phyloP scores from a whole-genome alignment of 805 yeast species.

The Yarrowia deformans region DNA sequence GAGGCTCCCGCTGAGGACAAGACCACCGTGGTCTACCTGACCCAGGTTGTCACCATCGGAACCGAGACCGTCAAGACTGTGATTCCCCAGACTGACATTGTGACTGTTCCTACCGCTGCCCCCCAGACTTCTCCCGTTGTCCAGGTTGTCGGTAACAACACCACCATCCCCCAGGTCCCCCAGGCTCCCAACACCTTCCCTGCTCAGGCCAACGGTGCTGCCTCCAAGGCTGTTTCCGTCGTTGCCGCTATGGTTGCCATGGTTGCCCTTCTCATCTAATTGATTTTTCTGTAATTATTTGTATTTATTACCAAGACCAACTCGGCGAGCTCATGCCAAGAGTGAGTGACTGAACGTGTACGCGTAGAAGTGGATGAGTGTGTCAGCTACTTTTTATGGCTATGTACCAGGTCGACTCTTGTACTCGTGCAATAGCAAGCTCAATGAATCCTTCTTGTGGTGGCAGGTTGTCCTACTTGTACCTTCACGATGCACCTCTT shows the following conservation, averaged over 20 bases:
- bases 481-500: too few species aligned
- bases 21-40: constrained; percentile 12
- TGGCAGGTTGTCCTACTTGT: too few species aligned
- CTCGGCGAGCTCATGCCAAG: too few species aligned
- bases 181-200: constrained; percentile 24
- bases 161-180: constrained; percentile 27
- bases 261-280: constrained; percentile 10
- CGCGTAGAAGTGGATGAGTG: not conserved
- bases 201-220: constrained; percentile 36
- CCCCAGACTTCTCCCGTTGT: constrained; percentile 19
- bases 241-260: constrained; percentile 18
- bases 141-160: constrained; percentile 1
- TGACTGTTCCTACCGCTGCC: not conserved
- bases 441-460: too few species aligned
- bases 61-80: constrained; percentile 20
- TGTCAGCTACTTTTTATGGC: too few species aligned
- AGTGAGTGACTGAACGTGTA: too few species aligned
- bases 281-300: not conserved
- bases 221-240: constrained; percentile 15
- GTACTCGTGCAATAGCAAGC: too few species aligned
- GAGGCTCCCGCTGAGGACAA: not conserved
- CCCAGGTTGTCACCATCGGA: constrained; percentile 12
- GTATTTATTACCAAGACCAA: not conserved
- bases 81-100: constrained; percentile 8
- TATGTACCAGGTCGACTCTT: too few species aligned